Percentiles rank a stretch among this genome's conserved stretches.
phyloP scores from a whole-genome alignment of 805 yeast genomes.

The Lachancea nothofagi region DNA sequence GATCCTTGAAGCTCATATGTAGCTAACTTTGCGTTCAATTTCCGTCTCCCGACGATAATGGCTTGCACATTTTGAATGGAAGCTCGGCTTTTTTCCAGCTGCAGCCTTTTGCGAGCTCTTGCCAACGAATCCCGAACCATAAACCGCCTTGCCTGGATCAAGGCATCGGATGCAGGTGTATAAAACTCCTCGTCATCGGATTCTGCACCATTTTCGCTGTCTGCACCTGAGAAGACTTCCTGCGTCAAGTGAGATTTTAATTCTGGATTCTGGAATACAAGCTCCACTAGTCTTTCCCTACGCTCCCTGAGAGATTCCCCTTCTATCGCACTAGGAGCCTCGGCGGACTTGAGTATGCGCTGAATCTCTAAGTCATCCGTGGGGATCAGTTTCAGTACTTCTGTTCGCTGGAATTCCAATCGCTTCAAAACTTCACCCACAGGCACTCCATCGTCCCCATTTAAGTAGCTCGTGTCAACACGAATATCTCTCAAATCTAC shows the following conservation, averaged over 20 bases:
- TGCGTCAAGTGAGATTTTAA: conserved; percentile 17
- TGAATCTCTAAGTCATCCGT: conserved; percentile 63
- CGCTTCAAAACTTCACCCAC: conserved; percentile 26
- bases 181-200: conserved; percentile 79
- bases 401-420: conserved; percentile 26
- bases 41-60: conserved; percentile 44
- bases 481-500: conserved; percentile 5
- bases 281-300: conserved; percentile 50
- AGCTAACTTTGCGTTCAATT: conserved; percentile 32
- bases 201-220: conserved; percentile 46
- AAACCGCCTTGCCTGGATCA: conserved; percentile 46
- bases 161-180: conserved; percentile 64
- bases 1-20: conserved; percentile 52
- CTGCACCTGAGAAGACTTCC: conserved; percentile 23
- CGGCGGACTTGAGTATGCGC: conserved; percentile 40
- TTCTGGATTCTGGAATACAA: conserved; percentile 35
- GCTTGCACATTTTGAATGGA: conserved; percentile 36
- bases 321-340: conserved; percentile 50
- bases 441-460: conserved; percentile 18
- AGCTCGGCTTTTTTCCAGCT: conserved; percentile 29
- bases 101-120: conserved; percentile 41
- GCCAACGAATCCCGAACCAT: conserved; percentile 50
- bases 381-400: conserved; percentile 42
- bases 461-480: conserved; percentile 12
- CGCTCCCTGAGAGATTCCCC: conserved; percentile 60